Evolutionary conservation across 345 rosid genomes (phyloP), one percentile per base, ranked within the genome.

Genomic region (Arabidopsis suecica): DNA sequence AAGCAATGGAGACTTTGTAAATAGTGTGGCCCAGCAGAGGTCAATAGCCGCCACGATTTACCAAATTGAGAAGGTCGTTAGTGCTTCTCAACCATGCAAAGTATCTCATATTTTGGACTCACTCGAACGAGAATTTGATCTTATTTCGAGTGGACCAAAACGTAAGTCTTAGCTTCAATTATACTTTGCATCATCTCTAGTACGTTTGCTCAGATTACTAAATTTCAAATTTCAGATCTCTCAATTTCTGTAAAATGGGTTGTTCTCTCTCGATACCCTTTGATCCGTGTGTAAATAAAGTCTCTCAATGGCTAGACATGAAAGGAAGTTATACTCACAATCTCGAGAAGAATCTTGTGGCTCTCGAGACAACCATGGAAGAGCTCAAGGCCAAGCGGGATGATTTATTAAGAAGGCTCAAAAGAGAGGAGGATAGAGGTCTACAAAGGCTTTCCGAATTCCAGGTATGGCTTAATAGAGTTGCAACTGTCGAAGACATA

Each of bases 381-480:
- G 45, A 56, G 14, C 55, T 78, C 25, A 30, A 0, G 55, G 78
- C 62, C 2, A 36, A 12, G 22, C 45, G 49, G 1, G 64, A 71
- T 13, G 78, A 68, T 42, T 32, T 73, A 20, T 28, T 7, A 36
- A 53, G 68, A 20, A 45, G 13, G 50, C 40, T 78, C 37, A 51
- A 7, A 23, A 40, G 66, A 16, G 80, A 65, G 32, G 76, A 63
- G 18, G 74, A 73, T 18, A 25, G 47, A 67, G 59, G 68, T 10
- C 25, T 4, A 5, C 18, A 51, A 68, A 50, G 45, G 42, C 74
- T 62, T 4, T 3, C 47, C 1, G 36, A 61, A 32, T 12, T 68
- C 20, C 38, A 61, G 22, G 49, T 62, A 16, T 79, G 75, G 71
- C 54, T 79, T 25, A 53, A 54, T 42, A 54, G 28, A 28, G 79